phyloP scores from a whole-genome alignment of 148 eudicot species.

The Gaultheria prostrata region DNA sequence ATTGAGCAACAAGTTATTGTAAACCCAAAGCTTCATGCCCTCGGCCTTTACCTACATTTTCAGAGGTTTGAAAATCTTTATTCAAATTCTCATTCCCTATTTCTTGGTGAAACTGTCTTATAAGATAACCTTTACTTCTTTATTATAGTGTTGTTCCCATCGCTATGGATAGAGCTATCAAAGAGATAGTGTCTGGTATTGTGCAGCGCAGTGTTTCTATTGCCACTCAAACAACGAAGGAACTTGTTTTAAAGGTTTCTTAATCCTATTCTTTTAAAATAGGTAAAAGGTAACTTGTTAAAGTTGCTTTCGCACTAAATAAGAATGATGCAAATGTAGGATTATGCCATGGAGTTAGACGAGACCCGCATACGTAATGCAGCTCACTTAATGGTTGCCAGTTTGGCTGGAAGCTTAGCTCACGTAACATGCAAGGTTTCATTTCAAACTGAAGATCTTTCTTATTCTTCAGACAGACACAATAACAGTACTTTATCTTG shows the following conservation, averaged over 20 bases:
- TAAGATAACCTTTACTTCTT: not conserved
- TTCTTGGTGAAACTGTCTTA: not conserved
- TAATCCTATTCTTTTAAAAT: not conserved
- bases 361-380: conserved; percentile 84
- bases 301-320: not conserved
- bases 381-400: conserved; percentile 96
- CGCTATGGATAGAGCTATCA: conserved; percentile 88
- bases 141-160: conserved; percentile 68
- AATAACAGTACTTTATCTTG: no score
- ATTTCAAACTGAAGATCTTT: conserved; percentile 6
- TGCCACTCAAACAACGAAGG: conserved; percentile 91
- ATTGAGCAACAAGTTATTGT: conserved; percentile 77
- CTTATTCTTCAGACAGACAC: not conserved
- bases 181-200: conserved; percentile 78
- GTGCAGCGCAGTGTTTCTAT: conserved; percentile 97
- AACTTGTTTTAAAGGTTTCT: conserved; percentile 86
- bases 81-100: conserved; percentile 4
- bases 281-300: not conserved
- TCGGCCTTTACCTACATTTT: conserved; percentile 67
- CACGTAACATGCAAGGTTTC: conserved; percentile 97
- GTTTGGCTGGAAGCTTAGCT: conserved; percentile 97
- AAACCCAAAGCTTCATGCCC: conserved; percentile 62
- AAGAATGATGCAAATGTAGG: conserved; percentile 37
- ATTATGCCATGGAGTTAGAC: conserved; percentile 94
- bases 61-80: conserved; percentile 62